Evolutionary conservation across 129 eudicot species (phyloP).

Genomic region (carrot (Daucus carota)): DNA sequence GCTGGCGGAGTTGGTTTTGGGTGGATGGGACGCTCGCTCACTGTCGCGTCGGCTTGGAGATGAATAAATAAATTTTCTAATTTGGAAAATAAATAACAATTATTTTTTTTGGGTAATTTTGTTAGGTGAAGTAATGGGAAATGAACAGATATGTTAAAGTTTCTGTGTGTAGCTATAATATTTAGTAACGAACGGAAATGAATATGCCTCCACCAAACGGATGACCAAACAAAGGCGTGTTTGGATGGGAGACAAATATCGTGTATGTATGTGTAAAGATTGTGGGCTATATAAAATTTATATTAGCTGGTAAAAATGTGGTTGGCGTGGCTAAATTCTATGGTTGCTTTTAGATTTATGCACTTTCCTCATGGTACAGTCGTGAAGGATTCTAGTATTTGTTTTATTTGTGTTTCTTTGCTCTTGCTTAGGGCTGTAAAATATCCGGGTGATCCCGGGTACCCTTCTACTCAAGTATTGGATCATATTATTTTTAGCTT

Average conservation of each 20-base stretch:
- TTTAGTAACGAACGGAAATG: not conserved
- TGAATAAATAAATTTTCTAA: conserved; percentile 23
- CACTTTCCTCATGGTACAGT: not conserved
- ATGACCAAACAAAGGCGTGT: conserved; percentile 33
- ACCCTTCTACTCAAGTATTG: no score
- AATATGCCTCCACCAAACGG: conserved; percentile 34
- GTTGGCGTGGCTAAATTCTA: not conserved
- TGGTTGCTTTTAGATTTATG: not conserved
- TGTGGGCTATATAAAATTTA: not conserved
- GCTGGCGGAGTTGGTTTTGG: conserved; percentile 72
- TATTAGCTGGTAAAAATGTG: not conserved
- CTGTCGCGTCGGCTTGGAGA: conserved; percentile 78
- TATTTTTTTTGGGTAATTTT: not conserved
- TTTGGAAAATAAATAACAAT: not conserved
- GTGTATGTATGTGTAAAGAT: not conserved
- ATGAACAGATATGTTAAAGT: not conserved
- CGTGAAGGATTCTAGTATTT: not conserved
- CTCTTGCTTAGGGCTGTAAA: no score
- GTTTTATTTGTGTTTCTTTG: no score
- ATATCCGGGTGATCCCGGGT: no score
- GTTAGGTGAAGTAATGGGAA: not conserved
- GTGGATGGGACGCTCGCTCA: conserved; percentile 76
- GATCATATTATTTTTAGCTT: no score
- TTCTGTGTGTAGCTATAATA: not conserved
- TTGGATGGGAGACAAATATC: conserved; percentile 21